Conservation (phyloP, 1,284 basidiomycete species). For the Phellopilus nigrolimitatus region DNA sequence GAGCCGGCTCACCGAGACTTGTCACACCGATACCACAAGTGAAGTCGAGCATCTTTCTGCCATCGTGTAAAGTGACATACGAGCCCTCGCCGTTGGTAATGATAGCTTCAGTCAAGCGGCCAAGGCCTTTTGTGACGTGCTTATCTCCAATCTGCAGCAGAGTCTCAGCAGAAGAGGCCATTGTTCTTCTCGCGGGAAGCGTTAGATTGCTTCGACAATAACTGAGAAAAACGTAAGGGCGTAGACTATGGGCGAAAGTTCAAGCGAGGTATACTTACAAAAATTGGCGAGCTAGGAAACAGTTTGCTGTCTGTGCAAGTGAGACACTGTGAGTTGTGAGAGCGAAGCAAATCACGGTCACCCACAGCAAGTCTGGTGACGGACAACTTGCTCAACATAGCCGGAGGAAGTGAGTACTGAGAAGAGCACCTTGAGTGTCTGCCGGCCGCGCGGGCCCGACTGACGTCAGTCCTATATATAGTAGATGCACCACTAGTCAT, state of each 20-base stretch:
- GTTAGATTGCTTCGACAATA: background rate
- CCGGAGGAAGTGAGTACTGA: too few species aligned
- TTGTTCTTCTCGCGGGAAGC: slow-evolving; percentile 1
- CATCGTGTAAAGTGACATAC: slow-evolving; percentile 69
- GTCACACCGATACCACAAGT: slow-evolving; percentile 85
- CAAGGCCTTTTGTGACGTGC: slow-evolving; percentile 70
- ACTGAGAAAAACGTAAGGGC: background rate
- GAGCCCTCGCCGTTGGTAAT: slow-evolving; percentile 77
- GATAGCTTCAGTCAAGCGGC: slow-evolving; percentile 63
- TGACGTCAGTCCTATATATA: too few species aligned
- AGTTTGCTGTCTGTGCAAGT: too few species aligned
- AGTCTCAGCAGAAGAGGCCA: slow-evolving; percentile 19
- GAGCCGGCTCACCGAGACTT: slow-evolving; percentile 52
- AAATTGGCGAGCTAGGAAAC: background rate
- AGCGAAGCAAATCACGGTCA: too few species aligned
- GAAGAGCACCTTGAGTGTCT: too few species aligned
- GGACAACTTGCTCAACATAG: too few species aligned
- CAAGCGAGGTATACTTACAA: background rate
- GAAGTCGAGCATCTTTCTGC: slow-evolving; percentile 74
- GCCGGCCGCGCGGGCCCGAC: too few species aligned
- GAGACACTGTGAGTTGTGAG: too few species aligned
- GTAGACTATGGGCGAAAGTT: background rate
- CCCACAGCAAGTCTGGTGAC: too few species aligned
- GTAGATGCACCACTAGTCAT: too few species aligned
- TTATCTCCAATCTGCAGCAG: slow-evolving; percentile 45